Base-by-base conservation (phyloP, 2,329 filamentous ascomycete species). In the Onygena corvina region DNA sequence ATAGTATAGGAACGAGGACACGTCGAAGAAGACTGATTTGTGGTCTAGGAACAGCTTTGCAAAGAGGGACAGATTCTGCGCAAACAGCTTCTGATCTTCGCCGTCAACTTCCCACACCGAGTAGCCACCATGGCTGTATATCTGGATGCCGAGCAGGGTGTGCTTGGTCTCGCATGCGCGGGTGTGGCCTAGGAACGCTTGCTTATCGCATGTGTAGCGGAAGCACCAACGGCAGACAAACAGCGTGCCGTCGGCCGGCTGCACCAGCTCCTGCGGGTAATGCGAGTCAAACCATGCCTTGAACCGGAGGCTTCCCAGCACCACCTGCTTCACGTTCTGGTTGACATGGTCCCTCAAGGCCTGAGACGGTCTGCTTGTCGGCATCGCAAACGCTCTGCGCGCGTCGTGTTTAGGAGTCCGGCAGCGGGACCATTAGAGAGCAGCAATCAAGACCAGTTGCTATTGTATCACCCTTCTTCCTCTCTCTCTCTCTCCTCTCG, bases 1-100 rank as follows among this genome's bases (percentile, higher is more conserved):
- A 64, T 94, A 96, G 73, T 94, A 98, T 57, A 94, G 81, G 69
- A 98, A 98, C 47, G 85, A 86, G 3, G 81, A 80, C 40, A 95
- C 89, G 61, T 98, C 92, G 71, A 94, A 98, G 69, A 95, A 96
- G 58, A 98, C 89, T 5, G 87, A 94, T 63, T 98, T 98, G 62
- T 93, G 94, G 66, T 96, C 89, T 56, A 98, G 83, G 66, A 96
- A 98, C 38, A 98, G 79, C 67, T 96, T 98, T 23, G 88, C 89
- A 65, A 96, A 95, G 40, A 98, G 81, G 7, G 86, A 95, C 9
- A 98, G 76, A 59, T 95, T 94, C 67, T 96, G 92, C 57, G 87
- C 89, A 64, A 94, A 96, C 25, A 95, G 76, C 76, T 83, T 84
- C 55, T 94, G 77, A 57, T 83, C 79, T 61, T 89, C 88, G 16